phyloP scores from a whole-genome alignment of 2,329 filamentous ascomycete genomes.

The Colletotrichum gloeosporioides region DNA sequence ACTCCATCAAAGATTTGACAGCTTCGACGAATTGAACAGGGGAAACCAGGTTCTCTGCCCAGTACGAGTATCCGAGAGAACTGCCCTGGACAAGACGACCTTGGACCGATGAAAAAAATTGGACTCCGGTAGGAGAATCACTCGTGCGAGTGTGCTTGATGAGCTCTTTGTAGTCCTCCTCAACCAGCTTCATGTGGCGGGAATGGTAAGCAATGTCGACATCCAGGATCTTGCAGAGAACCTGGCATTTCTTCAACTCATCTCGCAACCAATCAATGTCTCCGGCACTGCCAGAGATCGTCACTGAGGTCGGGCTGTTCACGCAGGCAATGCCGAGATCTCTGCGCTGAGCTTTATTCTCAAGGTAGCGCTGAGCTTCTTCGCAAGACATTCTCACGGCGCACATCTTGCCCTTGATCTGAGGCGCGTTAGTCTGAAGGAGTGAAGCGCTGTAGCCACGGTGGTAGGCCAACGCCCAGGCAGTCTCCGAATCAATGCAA shows the following conservation, averaged over 20 bases:
- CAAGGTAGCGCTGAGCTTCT: conserved; percentile 34
- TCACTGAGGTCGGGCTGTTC: conserved; percentile 49
- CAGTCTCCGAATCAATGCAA: conserved; percentile 38
- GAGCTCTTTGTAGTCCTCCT: conserved; percentile 37
- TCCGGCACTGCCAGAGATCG: conserved; percentile 44
- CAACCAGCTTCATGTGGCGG: conserved; percentile 45
- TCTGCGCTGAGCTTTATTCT: background rate
- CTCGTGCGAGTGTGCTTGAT: conserved; percentile 27
- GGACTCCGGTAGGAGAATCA: background rate
- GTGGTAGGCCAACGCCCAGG: conserved; percentile 47
- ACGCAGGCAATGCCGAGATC: conserved; percentile 45
- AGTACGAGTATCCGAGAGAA: conserved; percentile 38
- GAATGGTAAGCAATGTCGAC: conserved; percentile 51
- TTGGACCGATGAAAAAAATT: conserved; percentile 49
- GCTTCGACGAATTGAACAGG: conserved; percentile 50
- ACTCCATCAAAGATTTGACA: conserved; percentile 37
- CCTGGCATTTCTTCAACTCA: conserved; percentile 32
- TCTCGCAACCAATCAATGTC: conserved; percentile 35
- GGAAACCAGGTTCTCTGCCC: conserved; percentile 50
- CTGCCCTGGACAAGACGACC: conserved; percentile 22
- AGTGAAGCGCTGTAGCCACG: conserved; percentile 41
- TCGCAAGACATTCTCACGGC: conserved; percentile 38
- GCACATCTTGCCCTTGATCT: conserved; percentile 45
- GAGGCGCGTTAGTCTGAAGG: conserved; percentile 29
- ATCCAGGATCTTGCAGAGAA: conserved; percentile 40